Base-by-base conservation (phyloP, 1,284 basidiomycete species). In the Leccinum fallax region DNA sequence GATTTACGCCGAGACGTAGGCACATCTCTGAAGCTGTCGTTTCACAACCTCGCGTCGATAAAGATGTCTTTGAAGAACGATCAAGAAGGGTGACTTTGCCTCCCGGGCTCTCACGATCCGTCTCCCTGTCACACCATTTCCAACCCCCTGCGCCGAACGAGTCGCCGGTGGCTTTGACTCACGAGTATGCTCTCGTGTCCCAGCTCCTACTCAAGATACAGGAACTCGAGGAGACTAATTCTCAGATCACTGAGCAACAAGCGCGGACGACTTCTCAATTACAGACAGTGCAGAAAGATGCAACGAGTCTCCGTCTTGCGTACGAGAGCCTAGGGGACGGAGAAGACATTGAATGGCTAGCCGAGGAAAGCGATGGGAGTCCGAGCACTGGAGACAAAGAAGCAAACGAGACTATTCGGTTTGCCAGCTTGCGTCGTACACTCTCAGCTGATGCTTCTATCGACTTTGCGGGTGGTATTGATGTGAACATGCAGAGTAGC, bases 181-280 rank as follows among this genome's bases (percentile, higher is more conserved):
- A 74, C 43, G 81, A 91, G 67, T 82, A 83, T 30, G 81, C 82
- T 13, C 78, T 94, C 57, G 83, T 94, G 15, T 79, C 85, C 1
- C 88, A 92, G 71, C 82, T 95, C 4, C 74, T 94, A 34, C 69
- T 78, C n/a, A 94, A 94, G 76, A 89, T 95, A 57, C 79, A 83
- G 30, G 93, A 95, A 71, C 79, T 95, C 0, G 89, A 94, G 70
- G 80, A 88, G 61, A 83, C 90, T 11, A 93, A 97, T 70, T 66
- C 80, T 16, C 81, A 84, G 64, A 92, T 96, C 64, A 77, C 86
- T 52, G 78, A 83, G 63, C 85, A 93, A 71, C 89, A 93, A 69
- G 74, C 74, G 1, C 82, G 84, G 63, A 89, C 91, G 1, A 78
- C 83, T 15, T 76, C 77, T 30, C 85, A 87, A 60, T 77, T 93